Conservation (phyloP, 371 early-diverging fungal species). For the Smittium culicis region DNA sequence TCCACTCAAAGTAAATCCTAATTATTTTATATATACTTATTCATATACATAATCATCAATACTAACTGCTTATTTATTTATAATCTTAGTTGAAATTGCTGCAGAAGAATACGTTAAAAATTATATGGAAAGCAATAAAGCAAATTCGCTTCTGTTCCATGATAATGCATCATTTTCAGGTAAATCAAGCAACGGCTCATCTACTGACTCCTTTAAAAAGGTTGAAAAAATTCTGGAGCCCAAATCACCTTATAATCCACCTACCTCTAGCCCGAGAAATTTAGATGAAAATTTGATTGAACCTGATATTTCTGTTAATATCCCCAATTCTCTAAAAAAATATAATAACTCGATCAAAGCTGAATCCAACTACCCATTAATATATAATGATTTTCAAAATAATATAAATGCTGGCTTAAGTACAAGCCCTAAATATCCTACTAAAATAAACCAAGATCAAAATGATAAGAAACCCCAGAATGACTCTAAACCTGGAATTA, state of each 20-base stretch:
- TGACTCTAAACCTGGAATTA: not conserved
- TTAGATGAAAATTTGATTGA: not conserved
- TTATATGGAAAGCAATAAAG: not conserved
- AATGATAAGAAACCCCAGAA: not conserved
- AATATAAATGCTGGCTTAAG: too few relatives aligned
- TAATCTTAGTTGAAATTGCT: not conserved
- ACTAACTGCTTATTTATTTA: not conserved
- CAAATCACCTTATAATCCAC: not conserved
- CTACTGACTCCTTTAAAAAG: not conserved
- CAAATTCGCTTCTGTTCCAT: too few relatives aligned
- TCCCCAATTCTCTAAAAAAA: too few relatives aligned
- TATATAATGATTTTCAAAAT: too few relatives aligned
- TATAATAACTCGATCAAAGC: too few relatives aligned
- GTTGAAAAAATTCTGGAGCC: not conserved
- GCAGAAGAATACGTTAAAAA: constrained; percentile 2
- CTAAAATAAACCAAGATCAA: too few relatives aligned
- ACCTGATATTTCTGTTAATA: not conserved
- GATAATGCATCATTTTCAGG: too few relatives aligned
- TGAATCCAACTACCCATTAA: too few relatives aligned
- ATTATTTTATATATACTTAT: not conserved
- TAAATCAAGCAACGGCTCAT: too few relatives aligned
- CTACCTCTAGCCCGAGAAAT: not conserved
- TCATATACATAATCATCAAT: not conserved
- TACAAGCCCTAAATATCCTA: too few relatives aligned
- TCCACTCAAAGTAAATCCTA: constrained; percentile 1